Conservation (phyloP, 495 filamentous ascomycete species). For the Aspergillus kassunensis region DNA sequence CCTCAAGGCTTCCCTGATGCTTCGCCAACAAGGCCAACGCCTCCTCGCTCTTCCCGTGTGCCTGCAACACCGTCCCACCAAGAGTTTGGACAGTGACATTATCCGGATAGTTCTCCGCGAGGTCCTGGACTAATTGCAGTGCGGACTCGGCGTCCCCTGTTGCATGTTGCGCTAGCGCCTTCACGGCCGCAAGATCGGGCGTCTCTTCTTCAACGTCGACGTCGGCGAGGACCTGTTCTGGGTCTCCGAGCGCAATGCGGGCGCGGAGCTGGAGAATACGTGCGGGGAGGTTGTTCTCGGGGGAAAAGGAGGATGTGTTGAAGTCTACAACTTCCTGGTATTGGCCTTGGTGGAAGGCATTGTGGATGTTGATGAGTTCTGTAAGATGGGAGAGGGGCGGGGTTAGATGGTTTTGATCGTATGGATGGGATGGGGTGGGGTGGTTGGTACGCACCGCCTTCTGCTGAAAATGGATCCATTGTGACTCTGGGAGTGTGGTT, state of each 20-base stretch:
- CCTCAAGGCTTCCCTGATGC: conserved; percentile 79
- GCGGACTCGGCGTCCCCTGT: conserved; percentile 58
- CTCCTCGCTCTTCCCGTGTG: conserved; percentile 73
- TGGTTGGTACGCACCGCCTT: conserved; percentile 59
- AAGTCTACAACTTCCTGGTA: conserved; percentile 79
- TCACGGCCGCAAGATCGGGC: conserved; percentile 75
- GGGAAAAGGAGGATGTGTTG: conserved; percentile 67
- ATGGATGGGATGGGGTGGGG: neutral
- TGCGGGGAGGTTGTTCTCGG: conserved; percentile 73
- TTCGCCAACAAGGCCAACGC: conserved; percentile 71
- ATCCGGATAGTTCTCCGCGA: conserved; percentile 61
- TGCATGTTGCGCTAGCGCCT: conserved; percentile 67
- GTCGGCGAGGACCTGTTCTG: conserved; percentile 64
- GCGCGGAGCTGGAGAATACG: conserved; percentile 77
- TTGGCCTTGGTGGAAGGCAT: conserved; percentile 89
- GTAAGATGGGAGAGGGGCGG: conserved; percentile 9
- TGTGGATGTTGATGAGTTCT: conserved; percentile 95
- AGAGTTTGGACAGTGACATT: conserved; percentile 80
- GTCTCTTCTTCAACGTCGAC: conserved; percentile 57
- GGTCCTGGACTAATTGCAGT: conserved; percentile 56
- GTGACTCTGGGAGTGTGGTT: neutral
- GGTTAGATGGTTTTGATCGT: neutral
- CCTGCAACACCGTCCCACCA: conserved; percentile 71
- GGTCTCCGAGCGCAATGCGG: conserved; percentile 73
- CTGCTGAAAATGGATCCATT: conserved; percentile 94